phyloP scores from a whole-genome alignment of 257 asterid species.

The Solanum paucissectum region DNA sequence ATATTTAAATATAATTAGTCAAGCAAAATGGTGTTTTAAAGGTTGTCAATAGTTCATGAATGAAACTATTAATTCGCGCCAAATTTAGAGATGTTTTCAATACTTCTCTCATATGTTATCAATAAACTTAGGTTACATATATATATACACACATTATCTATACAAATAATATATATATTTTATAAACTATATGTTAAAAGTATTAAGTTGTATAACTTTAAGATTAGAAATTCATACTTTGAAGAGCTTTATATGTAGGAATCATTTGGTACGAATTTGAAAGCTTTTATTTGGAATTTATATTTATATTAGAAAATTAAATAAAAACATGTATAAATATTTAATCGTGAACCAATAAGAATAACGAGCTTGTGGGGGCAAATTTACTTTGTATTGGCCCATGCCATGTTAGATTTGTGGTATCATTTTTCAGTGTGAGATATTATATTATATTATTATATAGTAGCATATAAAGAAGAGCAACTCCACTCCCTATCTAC shows the following conservation, averaged over 20 bases:
- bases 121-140: too few species aligned
- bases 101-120: too few species aligned
- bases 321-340: not conserved
- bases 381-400: constrained; percentile 12
- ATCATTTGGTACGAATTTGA: not conserved
- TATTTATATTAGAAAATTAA: too few species aligned
- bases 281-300: too few species aligned
- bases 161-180: too few species aligned
- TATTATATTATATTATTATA: not conserved
- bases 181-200: too few species aligned
- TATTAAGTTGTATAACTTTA: not conserved
- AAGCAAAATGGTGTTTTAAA: rapidly evolving
- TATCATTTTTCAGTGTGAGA: constrained; percentile 27
- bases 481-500: constrained; percentile 10
- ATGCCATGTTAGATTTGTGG: constrained; percentile 19
- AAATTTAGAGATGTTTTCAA: too few species aligned
- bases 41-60: too few species aligned
- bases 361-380: constrained; percentile 10
- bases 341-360: not conserved
- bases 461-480: constrained; percentile 35
- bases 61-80: too few species aligned
- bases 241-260: too few species aligned
- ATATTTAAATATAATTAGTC: too few species aligned
- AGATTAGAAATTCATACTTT: not conserved
- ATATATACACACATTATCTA: too few species aligned